These are phyloP conservation scores for Ophiostoma pallidulum DNA, from an alignment of 2,329 filamentous ascomycete species.

Conservation along the genomic window DNA sequence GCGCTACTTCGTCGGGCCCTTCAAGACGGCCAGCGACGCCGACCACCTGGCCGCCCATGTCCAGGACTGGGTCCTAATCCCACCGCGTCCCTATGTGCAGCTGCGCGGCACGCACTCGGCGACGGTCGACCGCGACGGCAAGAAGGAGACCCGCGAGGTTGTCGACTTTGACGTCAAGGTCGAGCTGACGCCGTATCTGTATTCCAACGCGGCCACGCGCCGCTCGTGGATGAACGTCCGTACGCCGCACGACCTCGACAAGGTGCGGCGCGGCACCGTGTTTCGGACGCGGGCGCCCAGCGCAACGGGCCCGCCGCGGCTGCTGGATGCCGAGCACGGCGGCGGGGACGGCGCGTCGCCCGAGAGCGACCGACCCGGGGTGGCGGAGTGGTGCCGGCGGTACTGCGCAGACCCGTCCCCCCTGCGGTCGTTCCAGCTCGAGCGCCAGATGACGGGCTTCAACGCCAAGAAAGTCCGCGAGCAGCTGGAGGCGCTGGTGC, in stretches of 20 bases:
- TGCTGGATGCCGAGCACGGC: slow-evolving; percentile 16
- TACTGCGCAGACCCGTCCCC: slow-evolving; percentile 50
- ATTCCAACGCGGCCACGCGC: slow-evolving; percentile 32
- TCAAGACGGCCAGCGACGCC: neutral
- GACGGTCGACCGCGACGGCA: slow-evolving; percentile 34
- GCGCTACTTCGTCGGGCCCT: slow-evolving; percentile 4
- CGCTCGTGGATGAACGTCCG: slow-evolving; percentile 35
- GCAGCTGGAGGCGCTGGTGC: slow-evolving; percentile 47
- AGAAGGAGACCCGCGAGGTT: slow-evolving; percentile 36
- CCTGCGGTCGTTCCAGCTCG: slow-evolving; percentile 47
- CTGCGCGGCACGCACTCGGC: slow-evolving; percentile 45
- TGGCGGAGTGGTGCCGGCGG: slow-evolving; percentile 57
- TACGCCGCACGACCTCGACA: slow-evolving; percentile 48
- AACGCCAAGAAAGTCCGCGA: slow-evolving; percentile 44
- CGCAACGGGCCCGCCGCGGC: slow-evolving; percentile 25
- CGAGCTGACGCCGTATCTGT: slow-evolving; percentile 50
- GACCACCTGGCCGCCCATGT: slow-evolving; percentile 5
- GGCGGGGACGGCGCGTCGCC: neutral
- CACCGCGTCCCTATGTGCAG: slow-evolving; percentile 44
- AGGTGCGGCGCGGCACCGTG: slow-evolving; percentile 55
- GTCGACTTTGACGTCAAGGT: slow-evolving; percentile 52
- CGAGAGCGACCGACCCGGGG: slow-evolving; percentile 25
- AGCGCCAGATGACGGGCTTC: slow-evolving; percentile 48
- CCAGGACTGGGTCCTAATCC: slow-evolving; percentile 31
- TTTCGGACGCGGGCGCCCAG: slow-evolving; percentile 36